These are phyloP conservation scores for Trametes cingulata DNA, from an alignment of 768 basidiomycete genomes.

Conservation along the genomic window DNA sequence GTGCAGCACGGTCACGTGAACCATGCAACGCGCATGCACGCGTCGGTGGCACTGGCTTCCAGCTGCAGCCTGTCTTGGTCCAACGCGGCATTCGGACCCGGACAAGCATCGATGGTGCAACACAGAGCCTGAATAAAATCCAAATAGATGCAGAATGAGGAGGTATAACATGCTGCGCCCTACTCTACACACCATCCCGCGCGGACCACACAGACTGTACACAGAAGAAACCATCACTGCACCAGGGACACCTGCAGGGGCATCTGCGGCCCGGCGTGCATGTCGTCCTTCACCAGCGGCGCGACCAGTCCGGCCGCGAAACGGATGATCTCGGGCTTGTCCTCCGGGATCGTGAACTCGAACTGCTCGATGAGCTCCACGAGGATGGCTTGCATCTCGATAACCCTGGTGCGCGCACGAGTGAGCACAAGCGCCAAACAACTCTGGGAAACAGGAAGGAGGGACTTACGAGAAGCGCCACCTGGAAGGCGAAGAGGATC, in stretches of 20 bases:
- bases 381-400: slow-evolving; percentile 38
- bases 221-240: background rate
- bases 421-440: slow-evolving; percentile 25
- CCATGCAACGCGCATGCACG: no score
- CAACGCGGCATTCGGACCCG: no score
- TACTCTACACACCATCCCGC: no score
- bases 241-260: slow-evolving; percentile 33
- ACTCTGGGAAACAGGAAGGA: background rate
- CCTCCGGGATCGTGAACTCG: slow-evolving; percentile 34
- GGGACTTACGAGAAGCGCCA: slow-evolving; percentile 36
- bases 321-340: slow-evolving; percentile 34
- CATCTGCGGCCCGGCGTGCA: slow-evolving; percentile 34
- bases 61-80: no score
- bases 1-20: no score
- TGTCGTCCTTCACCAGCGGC: slow-evolving; percentile 35
- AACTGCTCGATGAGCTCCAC: slow-evolving; percentile 39
- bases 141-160: no score
- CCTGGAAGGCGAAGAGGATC: background rate
- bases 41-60: no score
- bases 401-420: slow-evolving; percentile 24
- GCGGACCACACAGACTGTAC: no score
- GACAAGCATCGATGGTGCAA: no score
- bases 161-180: no score
- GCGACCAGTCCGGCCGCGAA: slow-evolving; percentile 35
- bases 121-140: no score